Base-by-base conservation (phyloP, 768 basidiomycete species). In the Kwoniella bestiolae region DNA sequence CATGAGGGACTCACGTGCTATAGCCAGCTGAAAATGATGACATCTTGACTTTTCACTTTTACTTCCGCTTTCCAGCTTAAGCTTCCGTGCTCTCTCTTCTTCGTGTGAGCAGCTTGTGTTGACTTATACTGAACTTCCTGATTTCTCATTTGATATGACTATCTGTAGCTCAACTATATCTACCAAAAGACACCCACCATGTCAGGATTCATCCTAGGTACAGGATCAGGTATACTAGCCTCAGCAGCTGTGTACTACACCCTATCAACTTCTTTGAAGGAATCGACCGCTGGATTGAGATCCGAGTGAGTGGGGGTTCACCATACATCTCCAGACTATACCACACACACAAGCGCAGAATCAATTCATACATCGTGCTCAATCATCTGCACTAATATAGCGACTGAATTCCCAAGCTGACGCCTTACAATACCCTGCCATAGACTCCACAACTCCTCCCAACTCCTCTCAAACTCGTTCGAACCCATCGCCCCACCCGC, bases 211-310 rank as follows among this genome's bases (percentile, higher is more conserved):
- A 45, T 75, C 25, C 53, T 77, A 5, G 76, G 76, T 11, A 77
- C 76, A 32, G 76, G 71, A 23, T 63, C 68, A 8, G 76, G 76
- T 44, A 66, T 77, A 7, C 45, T 72, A 8, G 73, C 76, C 21
- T 67, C 71, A 16, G 76, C 70, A 12, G 69, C 69, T 41, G 76
- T 77, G 31, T 77, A 75, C 49, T 77, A 77, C 52, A 73, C 74
- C 25, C 58, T 77, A 14, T 75, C 76, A 12, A 73, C 69, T 12
- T 67, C 65, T 23, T 29, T 77, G 35, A 34, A 46, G 6, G 60
- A 66, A 28, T 55, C 60, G 4, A 72, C 72, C 2, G 63, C 71
- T 18, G 58, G 63, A 14, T 45, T 75, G 3, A 60, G 64, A 35
- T 62, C 63, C n/a, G 73, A 77, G 76, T 77, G 59, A 75, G 76